Evolutionary conservation across 805 yeast genomes (phyloP).

Genomic region (Wickerhamiella allomyrinae): DNA sequence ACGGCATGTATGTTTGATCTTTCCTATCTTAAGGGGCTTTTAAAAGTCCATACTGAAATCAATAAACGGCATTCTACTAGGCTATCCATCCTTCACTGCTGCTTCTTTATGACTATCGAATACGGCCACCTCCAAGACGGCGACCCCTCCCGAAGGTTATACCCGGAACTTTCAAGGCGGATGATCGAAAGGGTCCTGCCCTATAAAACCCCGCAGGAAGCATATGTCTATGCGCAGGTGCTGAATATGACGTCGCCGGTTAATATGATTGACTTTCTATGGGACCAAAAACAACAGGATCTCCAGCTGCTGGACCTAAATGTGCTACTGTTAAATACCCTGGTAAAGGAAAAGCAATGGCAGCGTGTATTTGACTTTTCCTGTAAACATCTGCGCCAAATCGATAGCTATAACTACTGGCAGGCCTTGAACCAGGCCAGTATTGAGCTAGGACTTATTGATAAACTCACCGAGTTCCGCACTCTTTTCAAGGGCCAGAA

Average conservation of each 20-base stretch:
- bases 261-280: conserved; percentile 25
- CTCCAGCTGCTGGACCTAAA: conserved; percentile 49
- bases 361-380: conserved; percentile 30
- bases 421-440: conserved; percentile 37
- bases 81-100: conserved; percentile 19
- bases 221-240: conserved; percentile 42
- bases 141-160: conserved; percentile 35
- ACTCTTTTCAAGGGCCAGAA: conserved; percentile 35
- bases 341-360: conserved; percentile 33
- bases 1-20: conserved; percentile 9
- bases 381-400: conserved; percentile 30
- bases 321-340: conserved; percentile 27
- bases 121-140: conserved; percentile 25
- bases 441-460: conserved; percentile 23
- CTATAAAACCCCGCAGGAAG: conserved; percentile 45
- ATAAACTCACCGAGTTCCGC: conserved; percentile 26
- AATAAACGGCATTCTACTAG: conserved; percentile 16
- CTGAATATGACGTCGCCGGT: conserved; percentile 28
- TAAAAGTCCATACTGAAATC: conserved; percentile 16
- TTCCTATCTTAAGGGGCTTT: conserved; percentile 13
- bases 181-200: conserved; percentile 42
- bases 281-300: conserved; percentile 9
- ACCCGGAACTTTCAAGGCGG: conserved; percentile 47
- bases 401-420: conserved; percentile 75
- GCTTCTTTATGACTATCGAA: conserved; percentile 33